Conservation (phyloP, 176 grass and related monocot species). For the Oryza australiensis region DNA sequence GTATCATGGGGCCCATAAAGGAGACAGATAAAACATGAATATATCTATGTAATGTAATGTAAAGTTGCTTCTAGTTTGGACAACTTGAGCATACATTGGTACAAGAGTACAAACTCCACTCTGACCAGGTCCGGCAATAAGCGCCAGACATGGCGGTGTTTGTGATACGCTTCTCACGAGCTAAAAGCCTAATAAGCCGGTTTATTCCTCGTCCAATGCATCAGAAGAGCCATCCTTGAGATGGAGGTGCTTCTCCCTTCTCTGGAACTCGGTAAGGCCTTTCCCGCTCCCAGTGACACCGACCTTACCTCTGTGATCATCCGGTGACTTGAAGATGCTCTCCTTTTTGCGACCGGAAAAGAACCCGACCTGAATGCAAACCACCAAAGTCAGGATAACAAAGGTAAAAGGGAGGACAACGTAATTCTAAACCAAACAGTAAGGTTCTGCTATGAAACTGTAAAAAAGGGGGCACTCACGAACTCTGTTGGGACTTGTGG, state of each 20-base stretch:
- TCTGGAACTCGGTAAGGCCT: conserved; percentile 95
- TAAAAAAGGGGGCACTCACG: background rate
- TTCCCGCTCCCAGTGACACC: conserved; percentile 96
- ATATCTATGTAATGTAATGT: background rate
- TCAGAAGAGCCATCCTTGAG: conserved; percentile 63
- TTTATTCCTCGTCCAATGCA: conserved; percentile 59
- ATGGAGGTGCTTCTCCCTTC: conserved; percentile 95
- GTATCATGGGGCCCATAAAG: background rate
- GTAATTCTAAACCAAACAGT: background rate
- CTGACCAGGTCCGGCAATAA: background rate
- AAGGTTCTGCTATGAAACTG: background rate
- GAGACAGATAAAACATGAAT: background rate
- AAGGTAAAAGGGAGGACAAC: background rate
- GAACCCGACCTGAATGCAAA: conserved; percentile 74
- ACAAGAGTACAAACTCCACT: conserved; percentile 17
- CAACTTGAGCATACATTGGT: background rate
- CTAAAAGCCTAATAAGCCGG: conserved; percentile 14
- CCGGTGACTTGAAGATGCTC: conserved; percentile 99
- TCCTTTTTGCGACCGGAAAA: conserved; percentile 91
- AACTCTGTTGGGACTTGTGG: background rate
- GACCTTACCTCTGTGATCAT: conserved; percentile 93
- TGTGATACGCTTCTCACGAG: background rate
- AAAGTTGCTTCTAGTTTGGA: conserved; percentile 27
- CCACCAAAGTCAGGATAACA: background rate
- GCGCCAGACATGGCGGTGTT: background rate